These are phyloP conservation scores for Zygosaccharomyces bailii DNA, from an alignment of 805 yeast genomes.

Conservation along the genomic window DNA sequence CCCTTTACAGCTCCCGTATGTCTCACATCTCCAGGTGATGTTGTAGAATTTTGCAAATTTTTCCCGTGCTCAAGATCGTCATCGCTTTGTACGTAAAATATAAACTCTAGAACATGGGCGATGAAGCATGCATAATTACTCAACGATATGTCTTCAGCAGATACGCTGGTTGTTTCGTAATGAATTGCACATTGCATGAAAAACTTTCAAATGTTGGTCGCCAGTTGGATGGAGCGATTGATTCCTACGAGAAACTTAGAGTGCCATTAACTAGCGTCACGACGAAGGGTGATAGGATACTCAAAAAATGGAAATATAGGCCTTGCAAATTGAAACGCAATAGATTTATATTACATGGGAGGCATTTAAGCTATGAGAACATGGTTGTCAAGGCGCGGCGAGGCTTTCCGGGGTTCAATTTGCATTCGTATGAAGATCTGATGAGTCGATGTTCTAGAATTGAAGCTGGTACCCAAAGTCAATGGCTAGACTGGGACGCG, in stretches of 20 bases:
- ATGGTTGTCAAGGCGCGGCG: constrained; percentile 9
- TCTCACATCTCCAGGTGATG: neutral
- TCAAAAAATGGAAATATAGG: constrained; percentile 18
- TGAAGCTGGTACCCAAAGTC: constrained; percentile 12
- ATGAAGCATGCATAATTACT: neutral
- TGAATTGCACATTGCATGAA: constrained; percentile 5
- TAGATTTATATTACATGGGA: constrained; percentile 12
- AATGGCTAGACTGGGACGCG: constrained; percentile 19
- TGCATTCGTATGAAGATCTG: constrained; percentile 14
- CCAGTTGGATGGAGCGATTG: constrained; percentile 6
- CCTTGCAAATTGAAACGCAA: constrained; percentile 9
- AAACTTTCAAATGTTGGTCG: constrained; percentile 7
- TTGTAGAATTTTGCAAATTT: constrained; percentile 3
- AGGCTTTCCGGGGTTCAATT: constrained; percentile 10
- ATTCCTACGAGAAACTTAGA: neutral
- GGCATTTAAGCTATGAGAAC: constrained; percentile 12
- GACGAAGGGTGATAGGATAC: constrained; percentile 5
- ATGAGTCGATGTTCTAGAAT: constrained; percentile 11
- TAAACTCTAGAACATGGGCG: neutral
- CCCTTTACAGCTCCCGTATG: neutral
- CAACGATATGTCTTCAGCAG: neutral
- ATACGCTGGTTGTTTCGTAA: neutral
- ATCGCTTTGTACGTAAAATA: constrained; percentile 1
- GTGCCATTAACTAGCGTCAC: neutral
- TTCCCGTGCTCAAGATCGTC: neutral